These are phyloP conservation scores for Dendrostoma leiphaemia DNA, from an alignment of 2,329 filamentous ascomycete genomes.

Conservation along the genomic window DNA sequence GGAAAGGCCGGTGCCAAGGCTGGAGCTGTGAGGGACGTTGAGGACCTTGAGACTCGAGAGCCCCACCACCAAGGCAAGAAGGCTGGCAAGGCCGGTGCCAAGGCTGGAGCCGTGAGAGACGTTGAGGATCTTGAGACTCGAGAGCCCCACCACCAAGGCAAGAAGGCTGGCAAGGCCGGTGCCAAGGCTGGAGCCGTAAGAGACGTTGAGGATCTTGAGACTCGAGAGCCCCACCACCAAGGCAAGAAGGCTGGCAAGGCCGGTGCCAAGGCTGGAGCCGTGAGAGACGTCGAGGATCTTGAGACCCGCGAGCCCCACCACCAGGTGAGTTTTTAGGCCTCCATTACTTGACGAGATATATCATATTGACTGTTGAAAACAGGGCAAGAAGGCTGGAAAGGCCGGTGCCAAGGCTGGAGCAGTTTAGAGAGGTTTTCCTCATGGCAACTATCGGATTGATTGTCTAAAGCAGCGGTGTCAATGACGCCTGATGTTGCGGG, in stretches of 20 bases:
- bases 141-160: not conserved
- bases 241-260: constrained; percentile 12
- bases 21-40: not conserved
- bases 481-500: no score
- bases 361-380: no score
- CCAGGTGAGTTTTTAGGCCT: no score
- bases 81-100: no score
- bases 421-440: no score
- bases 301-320: constrained; percentile 25
- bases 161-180: constrained; percentile 5
- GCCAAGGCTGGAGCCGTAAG: not conserved
- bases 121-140: not conserved
- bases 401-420: no score
- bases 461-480: no score
- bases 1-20: not conserved
- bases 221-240: constrained; percentile 13
- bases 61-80: constrained; percentile 23
- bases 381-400: not conserved
- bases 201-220: constrained; percentile 3
- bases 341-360: no score
- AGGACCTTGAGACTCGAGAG: constrained; percentile 19
- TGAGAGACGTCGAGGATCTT: not conserved
- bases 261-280: not conserved
- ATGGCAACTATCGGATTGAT: no score
- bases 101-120: constrained; percentile 17